Base-by-base conservation (phyloP, 1,284 basidiomycete genomes). In the Athelia sp. region DNA sequence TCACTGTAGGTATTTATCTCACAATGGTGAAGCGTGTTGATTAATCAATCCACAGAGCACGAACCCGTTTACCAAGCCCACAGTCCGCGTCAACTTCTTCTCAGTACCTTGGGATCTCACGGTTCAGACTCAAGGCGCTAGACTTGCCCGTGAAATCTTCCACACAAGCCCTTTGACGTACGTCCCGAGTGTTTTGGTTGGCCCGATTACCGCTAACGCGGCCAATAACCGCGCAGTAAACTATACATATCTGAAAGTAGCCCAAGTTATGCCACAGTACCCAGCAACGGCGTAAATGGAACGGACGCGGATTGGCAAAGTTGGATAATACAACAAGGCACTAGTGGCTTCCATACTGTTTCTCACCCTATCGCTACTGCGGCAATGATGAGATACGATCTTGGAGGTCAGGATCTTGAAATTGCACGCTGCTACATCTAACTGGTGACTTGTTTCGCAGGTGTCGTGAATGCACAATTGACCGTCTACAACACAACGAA, bases 311-410 rank as follows among this genome's bases (percentile, higher is more conserved):
- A 62, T 21, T 78, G 75, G 75, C 63, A 61, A 49, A 58, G 56
- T 6, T 78, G 75, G 75, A 72, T 79, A 52, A 58, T 59, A n/a
- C n/a, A 21, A 11, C 43, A n/a, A 22, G 23, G 24, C 23, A 9
- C 36, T 53, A 53, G 62, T 13, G 65, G 64, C 15, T 78, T 73
- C 54, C 49, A 61, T 2, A 66, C 73, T 3, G 76, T 78, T 17
- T 67, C 69, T 18, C 79, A 82, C 62, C 82, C 81, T 4, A 70
- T 85, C 43, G 82, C 77, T 0, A 84, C 82, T 0, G 74, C 73
- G 2, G 67, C 81, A 3, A 84, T 87, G 82, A 82, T 82, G 75
- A 66, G 63, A 34, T 67, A 71, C 26, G 69, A 68, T 2, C 67
- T 81, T 3, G 84, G 83, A 24, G 84, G 82, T 59, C 64, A 61